Evolutionary conservation across 768 basidiomycete genomes (phyloP).

Genomic region (Lactifluus rugatus): DNA sequence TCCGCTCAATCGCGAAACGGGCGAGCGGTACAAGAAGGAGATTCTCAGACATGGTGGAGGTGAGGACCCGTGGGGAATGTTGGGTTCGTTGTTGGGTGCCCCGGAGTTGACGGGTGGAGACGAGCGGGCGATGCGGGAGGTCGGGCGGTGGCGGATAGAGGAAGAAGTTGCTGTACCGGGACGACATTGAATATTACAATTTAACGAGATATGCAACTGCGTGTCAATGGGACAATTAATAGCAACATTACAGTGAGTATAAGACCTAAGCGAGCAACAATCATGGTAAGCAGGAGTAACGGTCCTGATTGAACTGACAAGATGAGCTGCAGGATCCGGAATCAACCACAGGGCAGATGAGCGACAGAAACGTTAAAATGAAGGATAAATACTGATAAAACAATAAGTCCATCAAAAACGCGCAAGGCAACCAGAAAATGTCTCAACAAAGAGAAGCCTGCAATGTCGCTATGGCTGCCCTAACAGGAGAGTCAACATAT

Average conservation of each 20-base stretch:
- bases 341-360: neutral
- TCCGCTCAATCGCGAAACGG: conserved; percentile 60
- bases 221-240: neutral
- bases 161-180: conserved; percentile 54
- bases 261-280: neutral
- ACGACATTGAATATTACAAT: conserved; percentile 38
- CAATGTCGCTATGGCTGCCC: neutral
- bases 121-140: conserved; percentile 75
- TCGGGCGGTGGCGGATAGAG: conserved; percentile 83
- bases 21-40: conserved; percentile 73
- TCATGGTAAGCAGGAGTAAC: neutral
- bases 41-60: conserved; percentile 80
- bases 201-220: neutral
- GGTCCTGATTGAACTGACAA: neutral
- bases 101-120: conserved; percentile 66
- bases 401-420: neutral
- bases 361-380: neutral
- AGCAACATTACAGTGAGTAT: neutral
- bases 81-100: conserved; percentile 55
- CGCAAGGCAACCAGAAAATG: neutral
- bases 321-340: neutral
- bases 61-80: conserved; percentile 90
- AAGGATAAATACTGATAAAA: neutral
- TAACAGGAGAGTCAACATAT: neutral
- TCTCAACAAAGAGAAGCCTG: neutral